Evolutionary conservation across 306 rosid species (phyloP).

Genomic region (Acacia confusa): DNA sequence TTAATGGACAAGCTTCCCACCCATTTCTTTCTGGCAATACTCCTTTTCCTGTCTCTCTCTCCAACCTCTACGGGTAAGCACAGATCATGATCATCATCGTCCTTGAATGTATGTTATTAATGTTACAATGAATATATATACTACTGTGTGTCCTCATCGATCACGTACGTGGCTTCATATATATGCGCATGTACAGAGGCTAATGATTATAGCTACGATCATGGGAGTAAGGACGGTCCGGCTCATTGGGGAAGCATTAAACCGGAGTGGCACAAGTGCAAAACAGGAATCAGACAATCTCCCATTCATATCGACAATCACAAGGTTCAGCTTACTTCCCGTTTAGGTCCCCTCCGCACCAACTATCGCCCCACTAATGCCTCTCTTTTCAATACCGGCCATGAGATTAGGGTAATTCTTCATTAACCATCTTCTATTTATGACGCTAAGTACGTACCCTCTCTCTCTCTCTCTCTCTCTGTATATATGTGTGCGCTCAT

Average conservation of each 20-base stretch:
- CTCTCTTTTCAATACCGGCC: slow-evolving; percentile 56
- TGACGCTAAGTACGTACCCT: no score
- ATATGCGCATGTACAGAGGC: background rate
- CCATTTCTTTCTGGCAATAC: slow-evolving; percentile 9
- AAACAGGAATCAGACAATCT: slow-evolving; percentile 51
- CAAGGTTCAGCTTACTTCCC: slow-evolving; percentile 38
- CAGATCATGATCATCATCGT: background rate
- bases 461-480: background rate
- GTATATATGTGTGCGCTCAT: no score
- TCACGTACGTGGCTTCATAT: background rate
- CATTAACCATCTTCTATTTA: no score
- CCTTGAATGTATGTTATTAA: background rate
- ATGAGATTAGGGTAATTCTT: slow-evolving; percentile 48
- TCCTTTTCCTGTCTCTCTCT: slow-evolving; percentile 18
- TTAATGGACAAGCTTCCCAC: background rate
- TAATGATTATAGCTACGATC: slow-evolving; percentile 40
- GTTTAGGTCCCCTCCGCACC: slow-evolving; percentile 26
- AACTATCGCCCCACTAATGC: slow-evolving; percentile 44
- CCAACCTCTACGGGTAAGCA: slow-evolving; percentile 36
- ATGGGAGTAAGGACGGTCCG: slow-evolving; percentile 42
- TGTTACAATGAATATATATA: background rate
- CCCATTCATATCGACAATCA: slow-evolving; percentile 44
- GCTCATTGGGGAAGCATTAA: slow-evolving; percentile 46
- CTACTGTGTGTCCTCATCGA: background rate
- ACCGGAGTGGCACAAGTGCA: slow-evolving; percentile 46